Conservation (phyloP, 805 yeast species). For the Hanseniaspora taiwanica region DNA sequence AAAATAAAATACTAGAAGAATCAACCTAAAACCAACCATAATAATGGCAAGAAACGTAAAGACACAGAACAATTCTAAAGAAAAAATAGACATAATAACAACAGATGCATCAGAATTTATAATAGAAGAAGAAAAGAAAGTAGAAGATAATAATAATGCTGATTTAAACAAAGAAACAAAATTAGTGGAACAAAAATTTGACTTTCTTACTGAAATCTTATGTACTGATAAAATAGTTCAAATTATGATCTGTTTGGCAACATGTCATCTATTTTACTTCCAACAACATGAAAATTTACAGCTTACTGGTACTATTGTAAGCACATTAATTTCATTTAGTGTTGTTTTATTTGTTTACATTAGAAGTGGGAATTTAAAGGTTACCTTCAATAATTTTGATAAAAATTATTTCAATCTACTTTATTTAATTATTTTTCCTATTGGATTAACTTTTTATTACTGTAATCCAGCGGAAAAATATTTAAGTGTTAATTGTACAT, state of each 20-base stretch:
- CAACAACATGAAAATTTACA: constrained; percentile 2
- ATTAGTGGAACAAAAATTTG: constrained; percentile 2
- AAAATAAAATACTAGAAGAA: too few relatives aligned
- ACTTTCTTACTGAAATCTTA: constrained; percentile 5
- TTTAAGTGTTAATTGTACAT: constrained; percentile 4
- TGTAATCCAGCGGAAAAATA: not conserved
- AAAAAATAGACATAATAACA: not conserved
- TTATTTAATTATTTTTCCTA: constrained; percentile 4
- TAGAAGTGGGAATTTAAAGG: constrained; percentile 1
- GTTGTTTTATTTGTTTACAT: constrained; percentile 2
- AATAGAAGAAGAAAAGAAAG: too few relatives aligned
- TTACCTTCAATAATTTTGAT: constrained; percentile 4
- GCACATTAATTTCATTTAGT: constrained; percentile 3
- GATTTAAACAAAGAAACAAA: constrained; percentile 2
- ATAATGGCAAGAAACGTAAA: not conserved
- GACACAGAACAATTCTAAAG: too few relatives aligned
- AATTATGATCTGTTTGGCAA: constrained; percentile 3
- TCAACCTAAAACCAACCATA: not conserved
- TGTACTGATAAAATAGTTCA: constrained; percentile 6
- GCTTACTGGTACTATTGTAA: constrained; percentile 3
- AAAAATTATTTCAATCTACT: constrained; percentile 3
- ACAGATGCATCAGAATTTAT: not conserved
- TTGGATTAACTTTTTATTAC: constrained; percentile 3
- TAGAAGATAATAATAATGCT: not conserved
- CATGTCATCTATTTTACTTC: constrained; percentile 5